phyloP scores from a whole-genome alignment of 345 rosid species.

The Citrus mangshanensis region DNA sequence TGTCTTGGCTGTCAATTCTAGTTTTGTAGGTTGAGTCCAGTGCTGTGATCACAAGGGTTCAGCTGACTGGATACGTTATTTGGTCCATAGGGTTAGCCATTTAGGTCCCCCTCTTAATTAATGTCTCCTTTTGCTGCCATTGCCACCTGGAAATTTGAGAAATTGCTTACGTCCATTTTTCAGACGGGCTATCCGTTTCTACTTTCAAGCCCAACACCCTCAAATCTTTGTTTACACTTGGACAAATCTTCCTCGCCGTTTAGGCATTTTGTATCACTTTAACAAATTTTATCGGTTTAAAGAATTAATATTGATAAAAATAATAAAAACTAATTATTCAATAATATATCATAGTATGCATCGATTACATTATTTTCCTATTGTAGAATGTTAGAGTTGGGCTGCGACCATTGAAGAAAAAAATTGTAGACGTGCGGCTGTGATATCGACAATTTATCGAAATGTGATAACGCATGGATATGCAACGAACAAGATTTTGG shows the following conservation, averaged over 20 bases:
- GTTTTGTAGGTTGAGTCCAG: background rate
- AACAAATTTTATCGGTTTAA: too few species aligned
- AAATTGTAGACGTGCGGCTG: background rate
- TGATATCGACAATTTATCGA: background rate
- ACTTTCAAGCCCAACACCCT: background rate
- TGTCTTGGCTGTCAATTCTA: background rate
- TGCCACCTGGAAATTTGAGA: too few species aligned
- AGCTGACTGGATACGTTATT: background rate
- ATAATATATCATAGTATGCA: too few species aligned
- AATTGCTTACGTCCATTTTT: constrained; percentile 17
- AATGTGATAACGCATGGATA: background rate
- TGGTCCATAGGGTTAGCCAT: constrained; percentile 15
- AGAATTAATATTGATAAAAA: too few species aligned
- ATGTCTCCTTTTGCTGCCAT: background rate
- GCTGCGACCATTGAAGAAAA: too few species aligned
- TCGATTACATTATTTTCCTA: too few species aligned
- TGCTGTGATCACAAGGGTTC: background rate
- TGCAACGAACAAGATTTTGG: background rate
- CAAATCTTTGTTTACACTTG: background rate
- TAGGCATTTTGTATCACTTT: too few species aligned
- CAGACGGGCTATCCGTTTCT: background rate
- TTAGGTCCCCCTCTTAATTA: constrained; percentile 14
- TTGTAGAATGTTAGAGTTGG: too few species aligned
- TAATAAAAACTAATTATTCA: too few species aligned
- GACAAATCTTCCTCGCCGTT: too few species aligned